These are phyloP conservation scores for Fraxinus dipetala DNA, from an alignment of 305 asterid genomes.

Conservation along the genomic window DNA sequence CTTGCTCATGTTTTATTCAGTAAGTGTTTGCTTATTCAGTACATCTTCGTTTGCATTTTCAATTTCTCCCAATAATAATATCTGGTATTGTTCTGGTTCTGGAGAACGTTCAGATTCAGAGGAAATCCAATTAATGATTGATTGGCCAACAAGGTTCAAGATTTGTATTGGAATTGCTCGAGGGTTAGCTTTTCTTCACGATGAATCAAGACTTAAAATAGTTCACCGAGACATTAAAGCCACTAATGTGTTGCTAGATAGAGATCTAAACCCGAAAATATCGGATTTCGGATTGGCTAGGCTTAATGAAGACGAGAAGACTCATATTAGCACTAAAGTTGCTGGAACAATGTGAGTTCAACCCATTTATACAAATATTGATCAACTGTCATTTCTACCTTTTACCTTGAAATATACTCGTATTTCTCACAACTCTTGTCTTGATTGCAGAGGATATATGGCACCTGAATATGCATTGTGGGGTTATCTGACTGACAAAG, in stretches of 20 bases:
- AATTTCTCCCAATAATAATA: not conserved
- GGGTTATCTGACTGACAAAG: constrained; percentile 20
- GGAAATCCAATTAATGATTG: constrained; percentile 33
- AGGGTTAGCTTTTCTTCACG: constrained; percentile 55
- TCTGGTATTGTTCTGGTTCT: not conserved
- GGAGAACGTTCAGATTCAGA: constrained; percentile 30
- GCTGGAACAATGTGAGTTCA: constrained; percentile 48
- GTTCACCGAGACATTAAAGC: constrained; percentile 56
- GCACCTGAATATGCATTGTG: constrained; percentile 20
- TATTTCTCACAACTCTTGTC: not conserved
- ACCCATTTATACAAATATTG: not conserved
- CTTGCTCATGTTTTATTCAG: constrained; percentile 50
- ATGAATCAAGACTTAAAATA: constrained; percentile 46
- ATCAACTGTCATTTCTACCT: not conserved
- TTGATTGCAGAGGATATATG: constrained; percentile 21
- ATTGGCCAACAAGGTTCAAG: constrained; percentile 48
- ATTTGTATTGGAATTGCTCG: constrained; percentile 52
- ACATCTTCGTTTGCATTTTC: not conserved
- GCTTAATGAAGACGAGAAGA: constrained; percentile 38
- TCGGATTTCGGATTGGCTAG: constrained; percentile 52
- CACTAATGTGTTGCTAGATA: constrained; percentile 45
- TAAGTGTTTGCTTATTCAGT: not conserved
- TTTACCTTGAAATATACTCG: not conserved
- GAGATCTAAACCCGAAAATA: constrained; percentile 41
- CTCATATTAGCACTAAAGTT: constrained; percentile 40